phyloP scores from a whole-genome alignment of 2,329 filamentous ascomycete species.

The Aspergillus persii region DNA sequence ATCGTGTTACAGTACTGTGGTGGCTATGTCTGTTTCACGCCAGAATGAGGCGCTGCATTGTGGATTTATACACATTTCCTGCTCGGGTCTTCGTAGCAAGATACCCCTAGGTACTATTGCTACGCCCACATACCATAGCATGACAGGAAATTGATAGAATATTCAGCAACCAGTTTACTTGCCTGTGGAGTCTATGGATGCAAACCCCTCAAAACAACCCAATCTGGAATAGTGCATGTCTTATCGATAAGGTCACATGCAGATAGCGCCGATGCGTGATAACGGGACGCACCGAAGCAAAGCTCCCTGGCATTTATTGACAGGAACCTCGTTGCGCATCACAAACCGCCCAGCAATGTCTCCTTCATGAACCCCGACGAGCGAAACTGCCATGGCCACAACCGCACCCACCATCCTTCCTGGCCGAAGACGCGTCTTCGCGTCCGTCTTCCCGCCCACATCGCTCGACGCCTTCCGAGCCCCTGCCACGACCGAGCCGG shows the following conservation, averaged over 20 bases:
- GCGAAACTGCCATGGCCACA: slow-evolving; percentile 25
- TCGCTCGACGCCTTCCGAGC: slow-evolving; percentile 33
- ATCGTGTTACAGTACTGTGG: neutral
- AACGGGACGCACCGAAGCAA: neutral
- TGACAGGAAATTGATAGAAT: neutral
- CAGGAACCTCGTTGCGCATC: neutral
- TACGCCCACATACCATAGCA: neutral
- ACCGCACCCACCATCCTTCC: slow-evolving; percentile 21
- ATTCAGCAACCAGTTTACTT: neutral
- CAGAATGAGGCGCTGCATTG: neutral
- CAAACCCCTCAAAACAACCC: neutral
- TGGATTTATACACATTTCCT: neutral
- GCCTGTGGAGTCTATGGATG: too few relatives aligned
- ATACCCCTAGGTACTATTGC: neutral
- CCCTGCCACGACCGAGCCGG: slow-evolving; percentile 12
- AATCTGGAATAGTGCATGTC: neutral
- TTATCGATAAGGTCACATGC: neutral
- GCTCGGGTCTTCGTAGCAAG: neutral
- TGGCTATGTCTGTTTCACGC: neutral
- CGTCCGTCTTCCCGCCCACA: slow-evolving; percentile 43
- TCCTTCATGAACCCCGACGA: neutral
- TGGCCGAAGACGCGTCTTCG: slow-evolving; percentile 42
- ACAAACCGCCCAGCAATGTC: neutral
- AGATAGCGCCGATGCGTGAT: neutral
- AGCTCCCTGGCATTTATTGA: neutral